A percentile compares a stretch with the other conserved stretches of the same genome.
Evolutionary conservation across 305 asterid genomes (phyloP).

Genomic region (Striga hermonthica): DNA sequence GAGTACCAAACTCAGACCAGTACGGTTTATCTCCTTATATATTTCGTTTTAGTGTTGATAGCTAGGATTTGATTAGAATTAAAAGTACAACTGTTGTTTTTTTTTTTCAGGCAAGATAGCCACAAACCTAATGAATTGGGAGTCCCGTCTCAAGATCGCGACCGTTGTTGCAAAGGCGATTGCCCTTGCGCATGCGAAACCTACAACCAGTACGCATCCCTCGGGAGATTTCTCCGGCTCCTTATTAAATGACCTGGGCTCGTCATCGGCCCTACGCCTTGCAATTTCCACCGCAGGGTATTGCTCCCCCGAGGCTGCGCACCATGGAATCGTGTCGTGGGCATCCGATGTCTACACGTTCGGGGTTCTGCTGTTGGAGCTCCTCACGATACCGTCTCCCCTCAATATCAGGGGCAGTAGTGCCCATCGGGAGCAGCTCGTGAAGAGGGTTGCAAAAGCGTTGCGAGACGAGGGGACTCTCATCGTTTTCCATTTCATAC

Average conservation of each 20-base stretch:
- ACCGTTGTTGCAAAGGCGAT: conserved; percentile 32
- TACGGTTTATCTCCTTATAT: background rate
- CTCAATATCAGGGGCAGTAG: background rate
- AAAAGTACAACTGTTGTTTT: too few species aligned
- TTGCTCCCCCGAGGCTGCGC: conserved; percentile 18
- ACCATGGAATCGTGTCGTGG: background rate
- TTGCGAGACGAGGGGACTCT: background rate
- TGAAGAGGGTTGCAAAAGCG: background rate
- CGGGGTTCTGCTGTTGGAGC: conserved; percentile 8
- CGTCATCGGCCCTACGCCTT: background rate
- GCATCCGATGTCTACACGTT: conserved; percentile 17
- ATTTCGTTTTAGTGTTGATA: background rate
- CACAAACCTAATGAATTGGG: conserved; percentile 19
- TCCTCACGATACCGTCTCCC: background rate
- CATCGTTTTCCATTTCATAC: background rate
- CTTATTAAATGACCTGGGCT: conserved; percentile 10
- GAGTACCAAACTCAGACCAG: conserved; percentile 19
- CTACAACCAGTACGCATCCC: conserved; percentile 17
- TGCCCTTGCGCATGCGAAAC: conserved; percentile 22
- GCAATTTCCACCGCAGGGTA: background rate
- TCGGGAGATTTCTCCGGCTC: conserved; percentile 1
- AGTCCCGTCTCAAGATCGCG: conserved; percentile 28
- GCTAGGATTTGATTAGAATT: background rate
- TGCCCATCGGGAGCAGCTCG: background rate
- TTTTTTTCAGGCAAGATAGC: conserved; percentile 1